These are phyloP conservation scores for Boletellus ananas DNA, from an alignment of 768 basidiomycete genomes.

Conservation along the genomic window DNA sequence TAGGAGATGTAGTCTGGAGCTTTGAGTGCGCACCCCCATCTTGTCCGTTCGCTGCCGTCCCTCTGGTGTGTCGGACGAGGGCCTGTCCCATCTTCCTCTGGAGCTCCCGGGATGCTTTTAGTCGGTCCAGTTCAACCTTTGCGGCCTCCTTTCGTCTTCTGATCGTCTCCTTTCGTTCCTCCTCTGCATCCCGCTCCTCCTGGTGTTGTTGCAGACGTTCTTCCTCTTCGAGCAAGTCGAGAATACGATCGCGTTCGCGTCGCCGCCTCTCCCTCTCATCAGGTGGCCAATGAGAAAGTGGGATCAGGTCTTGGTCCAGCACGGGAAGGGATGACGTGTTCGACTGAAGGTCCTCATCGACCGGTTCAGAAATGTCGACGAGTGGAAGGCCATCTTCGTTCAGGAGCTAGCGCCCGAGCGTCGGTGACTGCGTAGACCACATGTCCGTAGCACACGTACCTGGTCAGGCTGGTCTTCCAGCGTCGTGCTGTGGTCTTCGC, in stretches of 20 bases:
- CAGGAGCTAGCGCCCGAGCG: slow-evolving; percentile 44
- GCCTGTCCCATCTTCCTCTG: slow-evolving; percentile 80
- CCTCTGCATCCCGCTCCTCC: slow-evolving; percentile 38
- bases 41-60: slow-evolving; percentile 31
- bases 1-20: slow-evolving; percentile 29
- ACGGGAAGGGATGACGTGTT: slow-evolving; percentile 12
- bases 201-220: slow-evolving; percentile 46
- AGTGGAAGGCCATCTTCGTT: slow-evolving; percentile 81
- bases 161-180: slow-evolving; percentile 44
- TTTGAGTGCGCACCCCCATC: slow-evolving; percentile 26
- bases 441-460: slow-evolving; percentile 41
- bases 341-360: slow-evolving; percentile 24
- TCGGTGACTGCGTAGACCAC: slow-evolving; percentile 21
- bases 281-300: slow-evolving; percentile 43
- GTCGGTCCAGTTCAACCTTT: slow-evolving; percentile 36
- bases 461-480: slow-evolving; percentile 56
- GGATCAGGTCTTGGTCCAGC: slow-evolving; percentile 46
- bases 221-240: slow-evolving; percentile 70
- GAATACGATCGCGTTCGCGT: slow-evolving; percentile 58
- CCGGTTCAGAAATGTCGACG: slow-evolving; percentile 69
- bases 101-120: slow-evolving; percentile 44
- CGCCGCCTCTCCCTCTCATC: slow-evolving; percentile 48
- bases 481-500: slow-evolving; percentile 35
- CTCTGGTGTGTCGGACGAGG: slow-evolving; percentile 43
- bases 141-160: slow-evolving; percentile 50